Conservation (phyloP, 202 grass and related monocot genomes). For the Setaria viridis region DNA sequence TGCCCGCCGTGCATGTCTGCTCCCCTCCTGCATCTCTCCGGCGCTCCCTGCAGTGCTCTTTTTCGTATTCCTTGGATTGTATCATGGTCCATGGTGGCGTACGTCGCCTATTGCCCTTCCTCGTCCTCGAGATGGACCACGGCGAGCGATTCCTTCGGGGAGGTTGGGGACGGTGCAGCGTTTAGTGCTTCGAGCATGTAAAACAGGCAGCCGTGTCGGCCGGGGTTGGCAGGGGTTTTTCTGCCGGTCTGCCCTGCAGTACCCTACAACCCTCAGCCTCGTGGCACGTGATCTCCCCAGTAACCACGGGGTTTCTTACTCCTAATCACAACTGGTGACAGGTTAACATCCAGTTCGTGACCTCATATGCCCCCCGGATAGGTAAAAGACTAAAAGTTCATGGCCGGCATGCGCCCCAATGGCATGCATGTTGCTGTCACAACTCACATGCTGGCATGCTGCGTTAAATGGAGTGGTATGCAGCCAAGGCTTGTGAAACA, state of each 20-base stretch:
- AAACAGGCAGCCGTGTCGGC: slow-evolving; percentile 47
- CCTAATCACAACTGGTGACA: not conserved
- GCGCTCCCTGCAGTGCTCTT: not conserved
- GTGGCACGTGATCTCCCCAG: slow-evolving; percentile 23
- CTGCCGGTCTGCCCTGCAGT: not conserved
- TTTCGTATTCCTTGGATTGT: not conserved
- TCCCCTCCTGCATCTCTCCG: not conserved
- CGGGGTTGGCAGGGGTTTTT: slow-evolving; percentile 14
- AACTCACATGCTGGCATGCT: not conserved
- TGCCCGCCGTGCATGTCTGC: slow-evolving; percentile 2
- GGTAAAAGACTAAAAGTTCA: not conserved
- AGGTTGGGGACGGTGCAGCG: slow-evolving; percentile 3
- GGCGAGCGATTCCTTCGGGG: not conserved
- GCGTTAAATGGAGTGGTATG: not conserved
- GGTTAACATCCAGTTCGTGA: slow-evolving; percentile 11
- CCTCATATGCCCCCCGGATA: not conserved
- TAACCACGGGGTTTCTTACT: not conserved
- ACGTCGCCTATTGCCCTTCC: not conserved
- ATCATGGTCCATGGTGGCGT: not conserved
- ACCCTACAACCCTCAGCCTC: not conserved
- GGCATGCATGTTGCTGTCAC: not conserved
- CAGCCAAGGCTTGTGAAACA: slow-evolving; percentile 29
- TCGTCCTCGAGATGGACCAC: slow-evolving; percentile 1
- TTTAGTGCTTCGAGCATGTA: slow-evolving; percentile 27
- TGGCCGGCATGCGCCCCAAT: slow-evolving; percentile 6